Evolutionary conservation across 768 basidiomycete genomes (phyloP).

Genomic region (Sarcodon aspratus): DNA sequence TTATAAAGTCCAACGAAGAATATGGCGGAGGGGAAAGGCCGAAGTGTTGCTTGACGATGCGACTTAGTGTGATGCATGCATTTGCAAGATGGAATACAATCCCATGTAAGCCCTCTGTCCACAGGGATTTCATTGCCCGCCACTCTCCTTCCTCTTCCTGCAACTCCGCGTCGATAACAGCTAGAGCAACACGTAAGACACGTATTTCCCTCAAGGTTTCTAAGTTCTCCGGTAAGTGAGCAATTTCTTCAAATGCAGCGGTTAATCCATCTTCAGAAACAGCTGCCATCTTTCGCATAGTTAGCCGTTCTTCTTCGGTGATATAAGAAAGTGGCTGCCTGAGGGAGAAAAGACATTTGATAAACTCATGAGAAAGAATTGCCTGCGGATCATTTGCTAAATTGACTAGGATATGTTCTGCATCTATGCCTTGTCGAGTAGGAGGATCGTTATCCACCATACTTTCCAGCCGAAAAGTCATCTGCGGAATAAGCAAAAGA

Average conservation of each 20-base stretch:
- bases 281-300: constrained; percentile 47
- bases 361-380: constrained; percentile 46
- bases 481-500: constrained; percentile 58
- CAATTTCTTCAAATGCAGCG: constrained; percentile 52
- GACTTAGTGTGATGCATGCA: constrained; percentile 32
- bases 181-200: constrained; percentile 52
- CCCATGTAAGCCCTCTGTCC: constrained; percentile 49
- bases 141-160: constrained; percentile 39
- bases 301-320: constrained; percentile 43
- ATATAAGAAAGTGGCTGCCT: constrained; percentile 51
- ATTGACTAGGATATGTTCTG: constrained; percentile 55
- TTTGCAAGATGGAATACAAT: constrained; percentile 46
- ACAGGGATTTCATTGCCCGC: constrained; percentile 42
- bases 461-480: constrained; percentile 62
- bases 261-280: constrained; percentile 60
- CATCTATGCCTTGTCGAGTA: constrained; percentile 49
- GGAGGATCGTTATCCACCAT: constrained; percentile 62
- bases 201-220: constrained; percentile 40
- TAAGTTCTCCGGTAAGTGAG: constrained; percentile 36
- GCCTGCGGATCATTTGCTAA: constrained; percentile 50
- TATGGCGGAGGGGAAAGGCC: constrained; percentile 24
- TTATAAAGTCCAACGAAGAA: constrained; percentile 28
- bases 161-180: constrained; percentile 42
- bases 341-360: constrained; percentile 47
- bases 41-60: constrained; percentile 47